These are phyloP conservation scores for Barnettozyma vustinii DNA, from an alignment of 805 yeast species.

Conservation along the genomic window DNA sequence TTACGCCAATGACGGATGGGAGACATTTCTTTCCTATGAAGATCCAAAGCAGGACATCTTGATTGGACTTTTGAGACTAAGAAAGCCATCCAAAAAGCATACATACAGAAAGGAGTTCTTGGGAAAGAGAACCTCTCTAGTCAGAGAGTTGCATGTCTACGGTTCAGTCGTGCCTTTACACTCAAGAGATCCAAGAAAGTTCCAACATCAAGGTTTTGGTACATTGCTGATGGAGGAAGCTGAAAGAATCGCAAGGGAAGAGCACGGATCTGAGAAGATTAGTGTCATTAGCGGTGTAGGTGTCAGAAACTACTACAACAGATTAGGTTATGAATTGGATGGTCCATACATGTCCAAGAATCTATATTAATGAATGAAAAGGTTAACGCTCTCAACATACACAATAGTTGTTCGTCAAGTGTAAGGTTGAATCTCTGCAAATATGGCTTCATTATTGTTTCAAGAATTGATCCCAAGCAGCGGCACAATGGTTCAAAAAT, in stretches of 20 bases:
- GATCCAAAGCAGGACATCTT: slow-evolving; percentile 95
- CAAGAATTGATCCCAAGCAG: slow-evolving; percentile 30
- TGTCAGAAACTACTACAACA: slow-evolving; percentile 91
- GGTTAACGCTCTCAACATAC: neutral
- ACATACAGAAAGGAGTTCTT: slow-evolving; percentile 88
- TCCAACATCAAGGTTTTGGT: slow-evolving; percentile 99
- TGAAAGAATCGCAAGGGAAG: slow-evolving; percentile 89
- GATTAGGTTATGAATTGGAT: slow-evolving; percentile 85
- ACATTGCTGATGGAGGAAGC: slow-evolving; percentile 98
- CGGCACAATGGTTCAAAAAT: slow-evolving; percentile 30
- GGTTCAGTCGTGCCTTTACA: slow-evolving; percentile 97
- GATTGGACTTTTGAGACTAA: slow-evolving; percentile 81
- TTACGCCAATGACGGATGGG: slow-evolving; percentile 98
- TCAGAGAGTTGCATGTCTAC: slow-evolving; percentile 95
- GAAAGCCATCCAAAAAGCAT: slow-evolving; percentile 83
- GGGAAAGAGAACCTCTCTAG: slow-evolving; percentile 81
- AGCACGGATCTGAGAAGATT: slow-evolving; percentile 87
- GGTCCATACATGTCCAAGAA: slow-evolving; percentile 96
- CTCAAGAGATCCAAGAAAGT: slow-evolving; percentile 93
- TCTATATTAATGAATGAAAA: slow-evolving; percentile 14
- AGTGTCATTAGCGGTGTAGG: slow-evolving; percentile 97
- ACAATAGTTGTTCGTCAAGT: neutral
- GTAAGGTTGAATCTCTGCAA: neutral
- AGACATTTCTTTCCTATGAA: slow-evolving; percentile 91
- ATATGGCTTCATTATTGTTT: slow-evolving; percentile 1